A percentile compares a stretch with the other conserved stretches of the same genome.
These are phyloP conservation scores for Monosporascus sp. DNA, from an alignment of 2,329 filamentous ascomycete species.

Conservation along the genomic window DNA sequence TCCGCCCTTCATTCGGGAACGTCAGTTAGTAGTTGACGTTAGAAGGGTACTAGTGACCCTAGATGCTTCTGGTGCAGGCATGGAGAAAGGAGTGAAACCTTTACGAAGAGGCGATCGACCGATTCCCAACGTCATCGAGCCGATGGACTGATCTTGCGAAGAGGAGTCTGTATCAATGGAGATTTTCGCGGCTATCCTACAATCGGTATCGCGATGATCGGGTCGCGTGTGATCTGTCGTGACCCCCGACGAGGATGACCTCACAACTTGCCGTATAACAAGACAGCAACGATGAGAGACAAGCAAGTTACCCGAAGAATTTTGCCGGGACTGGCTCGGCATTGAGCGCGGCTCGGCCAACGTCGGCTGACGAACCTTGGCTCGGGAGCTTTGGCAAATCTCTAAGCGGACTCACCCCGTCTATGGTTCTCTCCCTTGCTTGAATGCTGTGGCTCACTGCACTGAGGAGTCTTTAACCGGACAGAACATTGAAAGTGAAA, in stretches of 20 bases:
- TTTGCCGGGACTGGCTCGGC: not conserved
- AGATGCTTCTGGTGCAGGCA: too few species aligned
- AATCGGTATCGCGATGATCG: too few species aligned
- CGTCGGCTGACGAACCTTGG: constrained; percentile 12
- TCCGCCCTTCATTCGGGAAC: too few species aligned
- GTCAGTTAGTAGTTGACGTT: too few species aligned
- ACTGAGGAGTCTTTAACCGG: constrained; percentile 17
- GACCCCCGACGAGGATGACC: not conserved
- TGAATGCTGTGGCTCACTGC: constrained; percentile 12
- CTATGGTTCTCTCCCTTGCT: constrained; percentile 12
- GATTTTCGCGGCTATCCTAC: too few species aligned
- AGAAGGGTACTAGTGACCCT: too few species aligned
- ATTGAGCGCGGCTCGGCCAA: not conserved
- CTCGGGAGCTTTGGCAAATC: constrained; percentile 13
- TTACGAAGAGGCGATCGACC: too few species aligned
- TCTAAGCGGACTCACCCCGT: constrained; percentile 17
- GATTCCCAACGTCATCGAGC: too few species aligned
- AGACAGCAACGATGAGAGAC: not conserved
- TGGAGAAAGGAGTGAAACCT: too few species aligned
- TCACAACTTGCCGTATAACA: not conserved
- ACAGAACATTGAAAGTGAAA: not conserved
- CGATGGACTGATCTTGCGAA: too few species aligned
- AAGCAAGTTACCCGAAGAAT: not conserved
- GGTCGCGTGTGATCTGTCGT: not conserved
- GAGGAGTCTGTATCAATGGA: too few species aligned